These are phyloP conservation scores for Aspergillus intermedius DNA, from an alignment of 2,329 filamentous ascomycete species.

Conservation along the genomic window DNA sequence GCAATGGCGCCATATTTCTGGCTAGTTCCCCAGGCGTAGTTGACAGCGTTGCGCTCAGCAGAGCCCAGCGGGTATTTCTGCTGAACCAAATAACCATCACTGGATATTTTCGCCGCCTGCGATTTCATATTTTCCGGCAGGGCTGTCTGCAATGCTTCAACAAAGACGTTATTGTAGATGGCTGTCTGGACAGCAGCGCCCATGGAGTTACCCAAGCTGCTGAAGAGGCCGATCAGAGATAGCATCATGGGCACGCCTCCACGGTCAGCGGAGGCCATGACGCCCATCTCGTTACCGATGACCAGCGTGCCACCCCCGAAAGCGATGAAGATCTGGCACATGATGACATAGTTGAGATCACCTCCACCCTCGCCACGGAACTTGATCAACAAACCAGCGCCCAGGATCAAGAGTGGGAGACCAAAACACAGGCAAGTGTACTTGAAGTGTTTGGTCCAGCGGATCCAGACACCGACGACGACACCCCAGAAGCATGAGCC, in stretches of 20 bases:
- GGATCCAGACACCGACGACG: conserved; percentile 45
- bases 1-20: conserved; percentile 33
- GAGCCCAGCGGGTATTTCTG: conserved; percentile 24
- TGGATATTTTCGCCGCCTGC: conserved; percentile 17
- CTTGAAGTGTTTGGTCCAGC: conserved; percentile 49
- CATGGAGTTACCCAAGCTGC: conserved; percentile 30
- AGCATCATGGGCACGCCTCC: conserved; percentile 47
- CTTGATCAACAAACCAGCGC: conserved; percentile 50
- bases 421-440: conserved; percentile 46
- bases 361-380: conserved; percentile 45
- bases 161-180: conserved; percentile 57
- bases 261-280: conserved; percentile 51
- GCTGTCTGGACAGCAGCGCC: conserved; percentile 24
- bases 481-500: conserved; percentile 48
- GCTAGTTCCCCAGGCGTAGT: conserved; percentile 33
- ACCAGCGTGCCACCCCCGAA: conserved; percentile 49
- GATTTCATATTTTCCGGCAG: conserved; percentile 35
- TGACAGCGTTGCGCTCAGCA: conserved; percentile 26
- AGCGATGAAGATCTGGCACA: conserved; percentile 53
- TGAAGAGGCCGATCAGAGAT: conserved; percentile 29
- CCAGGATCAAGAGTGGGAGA: conserved; percentile 47
- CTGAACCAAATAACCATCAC: conserved; percentile 23
- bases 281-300: conserved; percentile 52
- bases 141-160: conserved; percentile 37
- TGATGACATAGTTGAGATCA: conserved; percentile 46